Evolutionary conservation across 129 eudicot genomes (phyloP).

Genomic region (Lactuca saligna): DNA sequence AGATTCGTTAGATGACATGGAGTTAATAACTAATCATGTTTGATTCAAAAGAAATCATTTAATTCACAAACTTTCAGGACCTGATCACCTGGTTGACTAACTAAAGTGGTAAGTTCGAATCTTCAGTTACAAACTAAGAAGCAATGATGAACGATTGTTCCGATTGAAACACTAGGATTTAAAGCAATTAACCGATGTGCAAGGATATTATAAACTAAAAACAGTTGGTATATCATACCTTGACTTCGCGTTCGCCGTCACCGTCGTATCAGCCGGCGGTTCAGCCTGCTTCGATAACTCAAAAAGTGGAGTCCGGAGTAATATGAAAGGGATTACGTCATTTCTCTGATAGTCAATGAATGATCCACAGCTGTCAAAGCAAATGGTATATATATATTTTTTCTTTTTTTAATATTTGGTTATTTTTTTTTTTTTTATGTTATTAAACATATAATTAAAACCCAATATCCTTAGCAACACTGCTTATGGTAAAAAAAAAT

Average conservation of each 20-base stretch:
- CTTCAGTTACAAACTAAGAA: background rate
- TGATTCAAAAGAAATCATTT: background rate
- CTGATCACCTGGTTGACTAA: conserved; percentile 1
- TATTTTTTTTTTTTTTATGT: too few species aligned
- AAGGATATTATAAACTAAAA: background rate
- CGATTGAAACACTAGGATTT: background rate
- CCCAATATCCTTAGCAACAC: too few species aligned
- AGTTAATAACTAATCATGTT: background rate
- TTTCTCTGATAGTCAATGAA: background rate
- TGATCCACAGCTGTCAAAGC: background rate
- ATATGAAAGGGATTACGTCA: background rate
- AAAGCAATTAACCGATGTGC: conserved; percentile 1
- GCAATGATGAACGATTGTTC: conserved; percentile 3
- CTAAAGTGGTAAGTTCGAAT: background rate
- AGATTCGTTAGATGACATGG: background rate
- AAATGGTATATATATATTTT: background rate
- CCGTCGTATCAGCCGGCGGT: conserved; percentile 16
- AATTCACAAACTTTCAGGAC: background rate
- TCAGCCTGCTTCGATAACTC: background rate
- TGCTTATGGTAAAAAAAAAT: too few species aligned
- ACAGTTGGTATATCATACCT: conserved; percentile 4
- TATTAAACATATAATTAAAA: too few species aligned
- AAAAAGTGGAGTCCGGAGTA: background rate
- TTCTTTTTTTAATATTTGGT: too few species aligned
- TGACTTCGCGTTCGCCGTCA: background rate